Conservation (phyloP, 2,329 filamentous ascomycete genomes). For the Sporothrix pseudoabietina region DNA sequence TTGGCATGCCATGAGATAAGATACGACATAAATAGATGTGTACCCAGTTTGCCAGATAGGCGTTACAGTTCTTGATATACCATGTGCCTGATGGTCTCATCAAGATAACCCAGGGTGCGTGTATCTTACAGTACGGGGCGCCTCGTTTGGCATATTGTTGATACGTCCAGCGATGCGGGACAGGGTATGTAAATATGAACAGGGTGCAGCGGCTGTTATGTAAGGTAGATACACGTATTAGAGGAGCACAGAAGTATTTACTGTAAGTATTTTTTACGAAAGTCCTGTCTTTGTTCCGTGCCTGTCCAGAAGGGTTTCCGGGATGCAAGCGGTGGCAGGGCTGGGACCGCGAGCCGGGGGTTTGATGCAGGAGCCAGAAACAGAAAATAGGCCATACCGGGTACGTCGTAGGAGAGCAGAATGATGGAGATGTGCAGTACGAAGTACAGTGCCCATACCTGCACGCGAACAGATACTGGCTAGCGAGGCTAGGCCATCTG, state of each 20-base stretch:
- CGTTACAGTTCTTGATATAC: not conserved
- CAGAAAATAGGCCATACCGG: constrained; percentile 4
- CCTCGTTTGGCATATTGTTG: not conserved
- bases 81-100: not conserved
- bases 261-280: not conserved
- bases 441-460: not conserved
- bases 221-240: not conserved
- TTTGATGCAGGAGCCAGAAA: not conserved
- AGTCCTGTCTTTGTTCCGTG: not conserved
- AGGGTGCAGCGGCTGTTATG: too few species aligned
- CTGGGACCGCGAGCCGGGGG: constrained; percentile 19
- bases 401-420: not conserved
- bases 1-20: not conserved
- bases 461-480: not conserved
- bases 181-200: not conserved
- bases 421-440: not conserved
- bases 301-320: not conserved
- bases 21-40: constrained; percentile 7
- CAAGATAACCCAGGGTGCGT: not conserved
- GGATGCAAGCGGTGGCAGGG: constrained; percentile 3
- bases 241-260: not conserved
- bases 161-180: not conserved
- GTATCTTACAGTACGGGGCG: not conserved
- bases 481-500: constrained; percentile 6
- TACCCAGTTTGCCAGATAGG: not conserved